Conservation (phyloP, 345 rosid species). For the Eucalyptus paniculata region DNA sequence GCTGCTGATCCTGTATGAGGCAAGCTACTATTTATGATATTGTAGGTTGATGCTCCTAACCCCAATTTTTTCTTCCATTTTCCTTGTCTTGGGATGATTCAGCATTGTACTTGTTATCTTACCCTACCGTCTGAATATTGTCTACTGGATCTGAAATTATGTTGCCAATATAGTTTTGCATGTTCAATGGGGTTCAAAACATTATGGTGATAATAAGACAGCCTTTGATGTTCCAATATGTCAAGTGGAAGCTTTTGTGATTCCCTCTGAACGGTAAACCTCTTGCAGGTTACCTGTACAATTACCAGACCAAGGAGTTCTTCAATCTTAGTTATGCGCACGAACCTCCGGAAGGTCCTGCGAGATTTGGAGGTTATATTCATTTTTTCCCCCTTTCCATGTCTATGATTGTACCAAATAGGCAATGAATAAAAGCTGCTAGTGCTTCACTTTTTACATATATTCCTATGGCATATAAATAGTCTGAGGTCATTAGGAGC, state of each 20-base stretch:
- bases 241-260: neutral
- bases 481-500: neutral
- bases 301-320: constrained; percentile 81
- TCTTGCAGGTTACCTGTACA: constrained; percentile 74
- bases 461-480: neutral
- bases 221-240: neutral
- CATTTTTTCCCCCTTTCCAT: neutral
- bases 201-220: neutral
- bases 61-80: neutral
- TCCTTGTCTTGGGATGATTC: neutral
- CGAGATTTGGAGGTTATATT: constrained; percentile 79
- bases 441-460: neutral
- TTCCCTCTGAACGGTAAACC: neutral
- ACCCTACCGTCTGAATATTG: neutral
- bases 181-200: neutral
- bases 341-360: constrained; percentile 68
- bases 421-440: neutral
- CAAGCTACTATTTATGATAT: neutral
- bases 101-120: neutral
- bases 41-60: neutral
- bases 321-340: constrained; percentile 92
- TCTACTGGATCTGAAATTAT: neutral
- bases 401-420: neutral
- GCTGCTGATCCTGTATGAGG: neutral
- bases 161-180: neutral